Evolutionary conservation across 768 basidiomycete genomes (phyloP), one percentile per base, ranked within the genome.

Genomic region (Lactarius hatsudake): DNA sequence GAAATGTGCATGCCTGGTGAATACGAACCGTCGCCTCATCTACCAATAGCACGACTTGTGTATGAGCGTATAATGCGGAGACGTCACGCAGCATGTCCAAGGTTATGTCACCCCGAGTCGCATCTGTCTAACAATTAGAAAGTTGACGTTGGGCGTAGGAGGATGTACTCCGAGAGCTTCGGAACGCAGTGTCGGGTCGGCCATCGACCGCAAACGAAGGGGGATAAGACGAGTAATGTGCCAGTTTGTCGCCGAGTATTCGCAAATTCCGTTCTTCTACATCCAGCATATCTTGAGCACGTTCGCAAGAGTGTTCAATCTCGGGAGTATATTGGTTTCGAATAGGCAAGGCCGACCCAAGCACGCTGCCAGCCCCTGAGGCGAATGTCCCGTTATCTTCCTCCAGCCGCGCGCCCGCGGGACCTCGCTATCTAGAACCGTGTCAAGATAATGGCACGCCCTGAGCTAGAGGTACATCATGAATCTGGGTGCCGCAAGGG

Each of bases 181-280:
- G 78, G 71, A 89, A 89, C 0, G 75, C 79, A 38, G 86, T 87
- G 10, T 75, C 74, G 4, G 73, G 69, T n/a, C 78, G 71, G 8
- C 82, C 81, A 75, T 89, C 87, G 5, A 87, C 87, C 4, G 86
- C 87, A 72, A 78, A 75, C 15, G 84, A 86, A 30, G 81, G 79
- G 32, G 86, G 76, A 73, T 81, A 77, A 2, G 72, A 67, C 45
- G 83, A 68, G 71, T 85, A 86, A 70, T 80, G 73, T 18, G 68
- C 54, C 57, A 73, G 75, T 26, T 72, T 72, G 30, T 75, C 72
- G 15, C 79, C 80, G 26, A 87, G 71, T 15, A 62, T 51, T 23
- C 69, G 60, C 9, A 73, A 70, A 61, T 80, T 80, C 42, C 68
- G 72, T 42, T 66, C 73, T 71, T 84, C 84, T 17, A 81, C 73